Percentiles rank a stretch among this genome's conserved stretches.
Conservation (phyloP, 148 eudicot genomes). For the Chenopodium formosanum region DNA sequence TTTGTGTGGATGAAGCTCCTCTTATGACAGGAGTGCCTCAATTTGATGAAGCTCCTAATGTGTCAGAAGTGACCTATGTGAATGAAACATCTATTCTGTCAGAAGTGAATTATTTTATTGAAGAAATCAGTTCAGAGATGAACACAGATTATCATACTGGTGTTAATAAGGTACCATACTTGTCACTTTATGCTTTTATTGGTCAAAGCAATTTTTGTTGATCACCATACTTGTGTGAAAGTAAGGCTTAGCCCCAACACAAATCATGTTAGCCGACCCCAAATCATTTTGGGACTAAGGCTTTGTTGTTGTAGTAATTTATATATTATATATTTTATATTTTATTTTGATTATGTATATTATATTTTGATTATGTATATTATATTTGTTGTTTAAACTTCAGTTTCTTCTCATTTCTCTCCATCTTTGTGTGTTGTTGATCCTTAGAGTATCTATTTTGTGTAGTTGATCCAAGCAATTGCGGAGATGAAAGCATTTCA, state of each 20-base stretch:
- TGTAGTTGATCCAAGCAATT: constrained; percentile 50
- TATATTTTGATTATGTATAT: too few relatives aligned
- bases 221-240: too few relatives aligned
- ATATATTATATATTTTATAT: too few relatives aligned
- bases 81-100: neutral
- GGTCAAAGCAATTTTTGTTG: too few relatives aligned
- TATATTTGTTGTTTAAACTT: neutral
- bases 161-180: constrained; percentile 35
- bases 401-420: neutral
- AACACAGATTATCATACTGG: constrained; percentile 33
- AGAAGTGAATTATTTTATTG: constrained; percentile 8
- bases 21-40: neutral
- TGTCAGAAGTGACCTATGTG: neutral
- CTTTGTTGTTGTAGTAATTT: too few relatives aligned
- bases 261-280: too few relatives aligned
- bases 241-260: too few relatives aligned
- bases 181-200: neutral
- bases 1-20: constrained; percentile 1
- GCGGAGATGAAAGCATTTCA: constrained; percentile 46
- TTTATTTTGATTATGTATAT: too few relatives aligned
- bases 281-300: too few relatives aligned
- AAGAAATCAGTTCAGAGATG: constrained; percentile 23
- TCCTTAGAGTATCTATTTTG: constrained; percentile 11
- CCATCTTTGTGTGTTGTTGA: constrained; percentile 13
- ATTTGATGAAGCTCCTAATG: neutral